Evolutionary conservation across 352 stramenopile genomes (phyloP).

Genomic region (Globisporangium canariense): DNA sequence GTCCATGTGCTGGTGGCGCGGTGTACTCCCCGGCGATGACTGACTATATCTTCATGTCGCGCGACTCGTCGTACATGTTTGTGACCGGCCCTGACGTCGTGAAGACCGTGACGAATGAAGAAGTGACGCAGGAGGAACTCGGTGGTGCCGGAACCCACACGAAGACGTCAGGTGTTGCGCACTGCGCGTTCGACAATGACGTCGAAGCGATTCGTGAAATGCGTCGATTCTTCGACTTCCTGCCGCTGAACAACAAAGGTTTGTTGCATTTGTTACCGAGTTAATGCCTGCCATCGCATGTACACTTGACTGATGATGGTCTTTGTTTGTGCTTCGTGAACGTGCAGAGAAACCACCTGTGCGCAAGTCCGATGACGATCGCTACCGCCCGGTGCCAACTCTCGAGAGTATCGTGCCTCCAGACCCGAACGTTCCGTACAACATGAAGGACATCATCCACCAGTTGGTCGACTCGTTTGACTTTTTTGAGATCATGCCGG

Average conservation of each 20-base stretch:
- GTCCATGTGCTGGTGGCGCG: constrained; percentile 94
- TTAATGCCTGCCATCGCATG: background rate
- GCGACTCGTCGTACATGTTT: constrained; percentile 98
- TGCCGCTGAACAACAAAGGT: constrained; percentile 92
- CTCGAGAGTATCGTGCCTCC: constrained; percentile 94
- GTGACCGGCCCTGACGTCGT: constrained; percentile 98
- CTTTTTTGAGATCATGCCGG: constrained; percentile 97
- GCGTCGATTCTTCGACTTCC: constrained; percentile 94
- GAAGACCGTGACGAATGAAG: constrained; percentile 97
- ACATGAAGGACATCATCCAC: constrained; percentile 97
- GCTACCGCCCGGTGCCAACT: constrained; percentile 79
- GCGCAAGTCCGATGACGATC: constrained; percentile 84
- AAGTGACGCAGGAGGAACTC: constrained; percentile 93
- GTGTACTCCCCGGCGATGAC: constrained; percentile 98
- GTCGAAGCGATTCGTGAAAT: constrained; percentile 92
- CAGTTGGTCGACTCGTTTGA: constrained; percentile 95
- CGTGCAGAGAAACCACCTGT: constrained; percentile 65
- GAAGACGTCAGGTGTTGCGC: constrained; percentile 93
- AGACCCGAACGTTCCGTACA: constrained; percentile 97
- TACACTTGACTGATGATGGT: background rate
- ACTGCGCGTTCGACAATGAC: constrained; percentile 96
- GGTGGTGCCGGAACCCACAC: constrained; percentile 95
- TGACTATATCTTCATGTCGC: constrained; percentile 99
- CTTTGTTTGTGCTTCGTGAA: constrained; percentile 1
- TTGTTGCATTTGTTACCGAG: background rate